Conservation (phyloP, 257 asterid species). For the Solanum corneliomulleri region DNA sequence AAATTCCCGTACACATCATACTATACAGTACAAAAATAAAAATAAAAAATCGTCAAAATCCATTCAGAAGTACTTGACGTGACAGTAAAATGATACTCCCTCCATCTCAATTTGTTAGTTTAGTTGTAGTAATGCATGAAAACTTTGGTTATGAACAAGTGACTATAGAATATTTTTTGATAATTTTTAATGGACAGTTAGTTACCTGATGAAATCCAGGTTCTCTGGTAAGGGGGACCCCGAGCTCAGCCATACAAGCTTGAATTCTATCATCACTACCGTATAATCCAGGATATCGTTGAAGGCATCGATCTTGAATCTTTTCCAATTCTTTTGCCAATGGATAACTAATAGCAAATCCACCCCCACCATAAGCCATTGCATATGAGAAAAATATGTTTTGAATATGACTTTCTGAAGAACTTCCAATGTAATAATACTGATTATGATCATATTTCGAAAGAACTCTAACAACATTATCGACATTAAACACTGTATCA, state of each 20-base stretch:
- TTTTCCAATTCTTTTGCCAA: slow-evolving; percentile 62
- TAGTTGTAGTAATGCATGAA: background rate
- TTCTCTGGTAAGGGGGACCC: slow-evolving; percentile 77
- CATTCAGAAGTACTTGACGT: background rate
- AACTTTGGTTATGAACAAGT: background rate
- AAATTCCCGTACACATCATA: slow-evolving; percentile 89
- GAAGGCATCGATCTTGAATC: slow-evolving; percentile 73
- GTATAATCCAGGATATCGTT: slow-evolving; percentile 57
- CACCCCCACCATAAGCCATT: slow-evolving; percentile 94
- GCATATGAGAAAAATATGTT: slow-evolving; percentile 61
- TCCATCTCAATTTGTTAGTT: background rate
- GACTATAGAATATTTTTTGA: background rate
- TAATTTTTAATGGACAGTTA: background rate
- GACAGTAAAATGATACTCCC: background rate
- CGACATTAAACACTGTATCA: slow-evolving; percentile 68
- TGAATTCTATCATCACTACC: slow-evolving; percentile 83
- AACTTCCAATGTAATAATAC: slow-evolving; percentile 63
- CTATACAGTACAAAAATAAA: slow-evolving; percentile 25
- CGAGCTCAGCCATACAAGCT: slow-evolving; percentile 86
- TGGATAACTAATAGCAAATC: slow-evolving; percentile 83
- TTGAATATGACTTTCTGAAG: slow-evolving; percentile 74
- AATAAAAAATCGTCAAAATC: background rate
- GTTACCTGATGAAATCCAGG: slow-evolving; percentile 71
- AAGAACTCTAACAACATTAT: slow-evolving; percentile 56
- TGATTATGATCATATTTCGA: slow-evolving; percentile 58